These are phyloP conservation scores for Erucastrum elatum DNA, from an alignment of 345 rosid genomes.

Conservation along the genomic window DNA sequence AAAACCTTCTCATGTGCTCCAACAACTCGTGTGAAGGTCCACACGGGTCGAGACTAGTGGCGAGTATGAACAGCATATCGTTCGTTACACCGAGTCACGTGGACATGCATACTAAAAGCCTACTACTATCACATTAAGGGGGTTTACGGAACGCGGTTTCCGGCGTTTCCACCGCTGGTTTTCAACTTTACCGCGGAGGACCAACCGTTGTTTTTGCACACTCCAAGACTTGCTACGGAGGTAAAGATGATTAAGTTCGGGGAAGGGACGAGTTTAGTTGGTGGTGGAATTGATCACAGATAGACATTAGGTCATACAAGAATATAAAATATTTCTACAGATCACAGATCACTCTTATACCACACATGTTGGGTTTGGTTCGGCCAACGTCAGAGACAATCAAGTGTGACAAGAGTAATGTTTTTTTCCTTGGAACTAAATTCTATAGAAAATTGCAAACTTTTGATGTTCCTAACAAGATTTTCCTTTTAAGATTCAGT, in stretches of 20 bases:
- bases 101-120: constrained; percentile 36
- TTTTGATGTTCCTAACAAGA: too few relatives aligned
- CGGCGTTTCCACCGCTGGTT: constrained; percentile 29
- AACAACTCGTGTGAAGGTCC: constrained; percentile 31
- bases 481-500: too few relatives aligned
- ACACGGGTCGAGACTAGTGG: constrained; percentile 30
- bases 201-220: constrained; percentile 15
- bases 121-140: constrained; percentile 22
- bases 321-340: too few relatives aligned
- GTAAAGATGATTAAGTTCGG: constrained; percentile 6
- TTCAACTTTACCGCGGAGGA: constrained; percentile 37
- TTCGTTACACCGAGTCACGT: constrained; percentile 35
- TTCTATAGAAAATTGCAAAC: too few relatives aligned
- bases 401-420: too few relatives aligned
- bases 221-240: constrained; percentile 34
- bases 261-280: constrained; percentile 30
- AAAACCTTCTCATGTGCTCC: constrained; percentile 24
- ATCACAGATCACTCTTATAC: too few relatives aligned
- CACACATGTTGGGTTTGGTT: too few relatives aligned
- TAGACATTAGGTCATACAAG: too few relatives aligned
- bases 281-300: constrained; percentile 31
- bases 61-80: constrained; percentile 34
- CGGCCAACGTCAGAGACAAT: too few relatives aligned
- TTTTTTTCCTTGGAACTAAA: too few relatives aligned
- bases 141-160: constrained; percentile 37